phyloP scores from a whole-genome alignment of 1,284 basidiomycete species.

The Inonotus hispidus region DNA sequence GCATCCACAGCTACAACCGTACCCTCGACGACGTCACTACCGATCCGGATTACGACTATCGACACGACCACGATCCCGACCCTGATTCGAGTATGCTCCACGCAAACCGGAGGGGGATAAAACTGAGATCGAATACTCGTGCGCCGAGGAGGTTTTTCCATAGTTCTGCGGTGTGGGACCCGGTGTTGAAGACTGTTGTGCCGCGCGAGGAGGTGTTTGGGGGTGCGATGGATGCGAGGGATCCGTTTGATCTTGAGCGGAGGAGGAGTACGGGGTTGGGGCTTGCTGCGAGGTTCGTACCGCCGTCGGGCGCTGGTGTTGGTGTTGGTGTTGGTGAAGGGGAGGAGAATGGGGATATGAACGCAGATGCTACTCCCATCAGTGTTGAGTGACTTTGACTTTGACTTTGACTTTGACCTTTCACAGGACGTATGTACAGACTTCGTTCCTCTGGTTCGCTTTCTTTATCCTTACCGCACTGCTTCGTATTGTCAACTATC shows the following conservation, averaged over 20 bases:
- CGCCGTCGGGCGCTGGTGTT: too few relatives aligned
- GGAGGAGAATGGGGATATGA: not conserved
- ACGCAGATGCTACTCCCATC: not conserved
- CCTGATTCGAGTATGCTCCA: not conserved
- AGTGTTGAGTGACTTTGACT: not conserved
- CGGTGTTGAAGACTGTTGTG: constrained; percentile 15
- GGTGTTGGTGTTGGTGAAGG: not conserved
- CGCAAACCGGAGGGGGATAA: not conserved
- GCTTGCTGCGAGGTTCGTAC: too few relatives aligned
- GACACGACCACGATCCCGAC: not conserved
- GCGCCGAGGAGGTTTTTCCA: constrained; percentile 54
- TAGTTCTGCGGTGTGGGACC: constrained; percentile 40
- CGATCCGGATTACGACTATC: not conserved
- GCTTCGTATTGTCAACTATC: too few relatives aligned
- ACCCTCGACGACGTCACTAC: too few relatives aligned
- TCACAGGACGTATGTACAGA: too few relatives aligned
- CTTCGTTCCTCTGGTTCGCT: not conserved
- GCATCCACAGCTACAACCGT: constrained; percentile 48
- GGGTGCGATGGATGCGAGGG: not conserved
- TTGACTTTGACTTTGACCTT: not conserved
- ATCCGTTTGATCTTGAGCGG: not conserved
- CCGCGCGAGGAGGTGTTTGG: constrained; percentile 3
- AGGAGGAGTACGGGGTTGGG: not conserved
- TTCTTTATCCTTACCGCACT: not conserved
- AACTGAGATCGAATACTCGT: not conserved